Base-by-base conservation (phyloP, 2,329 filamentous ascomycete genomes). In the Plenodomus lindquistii region DNA sequence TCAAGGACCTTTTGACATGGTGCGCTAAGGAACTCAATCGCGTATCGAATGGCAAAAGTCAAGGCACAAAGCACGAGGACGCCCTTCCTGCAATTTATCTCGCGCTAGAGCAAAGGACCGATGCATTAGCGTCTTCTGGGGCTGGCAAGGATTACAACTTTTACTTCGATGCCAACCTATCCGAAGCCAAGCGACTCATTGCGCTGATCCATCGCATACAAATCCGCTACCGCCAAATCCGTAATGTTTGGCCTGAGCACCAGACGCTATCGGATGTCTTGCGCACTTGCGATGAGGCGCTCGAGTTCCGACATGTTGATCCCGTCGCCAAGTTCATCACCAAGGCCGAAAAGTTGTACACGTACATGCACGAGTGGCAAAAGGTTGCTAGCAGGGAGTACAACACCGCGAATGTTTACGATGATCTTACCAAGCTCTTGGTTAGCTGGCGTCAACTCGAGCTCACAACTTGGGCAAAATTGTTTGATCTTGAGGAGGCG, bases 391-490 rank as follows among this genome's bases (percentile, higher is more conserved):
- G 90, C 75, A 85, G 85, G 54, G 84, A 88, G 31, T 89, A 89
- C 69, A 87, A 84, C 9, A 88, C 87, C 1, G 79, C 81, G 1
- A 71, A 79, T 9, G 76, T 92, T 2, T 91, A 95, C 58, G 87
- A 95, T 52, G 82, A 85, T 37, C 75, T 97, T 11, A 96, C 92
- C 0, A 83, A 85, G 41, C 82, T 90, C 20, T 87, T 97, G 42
- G 87, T 97, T 46, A 84, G 82, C 66, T 99, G 95, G 95, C 84
- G 94, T 53, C 86, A 92, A 50, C 79, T 99, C 24, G 94, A 99
- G 66, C 79, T 99, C 20, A 88, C 89, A 0, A 97, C 93, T 0
- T 99, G 94, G 94, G 86, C 89, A 29, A 88, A 87, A 36, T 74
- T 99, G 2, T 87, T 99, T 51, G 90, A 96, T 59, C 85, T 89